Percentiles rank a stretch among this genome's conserved stretches.
These are phyloP conservation scores for Colletotrichum sp. DNA, from an alignment of 2,329 filamentous ascomycete genomes.

Conservation along the genomic window DNA sequence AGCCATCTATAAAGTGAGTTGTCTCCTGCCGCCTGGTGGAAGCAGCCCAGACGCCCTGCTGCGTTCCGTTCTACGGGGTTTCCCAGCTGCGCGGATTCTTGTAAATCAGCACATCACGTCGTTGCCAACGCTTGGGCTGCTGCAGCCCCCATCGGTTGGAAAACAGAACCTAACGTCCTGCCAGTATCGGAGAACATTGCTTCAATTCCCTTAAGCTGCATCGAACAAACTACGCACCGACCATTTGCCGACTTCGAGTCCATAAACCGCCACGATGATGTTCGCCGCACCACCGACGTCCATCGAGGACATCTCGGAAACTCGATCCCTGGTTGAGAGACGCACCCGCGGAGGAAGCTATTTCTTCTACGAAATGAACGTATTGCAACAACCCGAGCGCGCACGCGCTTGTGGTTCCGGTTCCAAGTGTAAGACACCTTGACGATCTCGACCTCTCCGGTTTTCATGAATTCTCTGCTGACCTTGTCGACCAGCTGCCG, in stretches of 20 bases:
- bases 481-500: constrained; percentile 62
- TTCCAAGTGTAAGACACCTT: constrained; percentile 77
- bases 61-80: background rate
- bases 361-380: constrained; percentile 81
- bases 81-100: background rate
- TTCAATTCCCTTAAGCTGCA: background rate
- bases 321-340: background rate
- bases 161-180: background rate
- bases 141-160: background rate
- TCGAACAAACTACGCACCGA: background rate
- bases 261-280: background rate
- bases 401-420: constrained; percentile 95
- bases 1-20: background rate
- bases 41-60: background rate
- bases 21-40: background rate
- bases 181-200: background rate
- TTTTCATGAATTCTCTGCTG: constrained; percentile 20
- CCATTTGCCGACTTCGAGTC: background rate
- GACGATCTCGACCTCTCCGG: constrained; percentile 21
- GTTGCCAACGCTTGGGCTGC: background rate
- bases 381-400: constrained; percentile 93
- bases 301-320: background rate
- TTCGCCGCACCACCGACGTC: background rate
- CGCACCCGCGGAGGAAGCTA: constrained; percentile 75
- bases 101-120: background rate